Base-by-base conservation (phyloP, 805 yeast species). In the Hanseniaspora guilliermondii region DNA sequence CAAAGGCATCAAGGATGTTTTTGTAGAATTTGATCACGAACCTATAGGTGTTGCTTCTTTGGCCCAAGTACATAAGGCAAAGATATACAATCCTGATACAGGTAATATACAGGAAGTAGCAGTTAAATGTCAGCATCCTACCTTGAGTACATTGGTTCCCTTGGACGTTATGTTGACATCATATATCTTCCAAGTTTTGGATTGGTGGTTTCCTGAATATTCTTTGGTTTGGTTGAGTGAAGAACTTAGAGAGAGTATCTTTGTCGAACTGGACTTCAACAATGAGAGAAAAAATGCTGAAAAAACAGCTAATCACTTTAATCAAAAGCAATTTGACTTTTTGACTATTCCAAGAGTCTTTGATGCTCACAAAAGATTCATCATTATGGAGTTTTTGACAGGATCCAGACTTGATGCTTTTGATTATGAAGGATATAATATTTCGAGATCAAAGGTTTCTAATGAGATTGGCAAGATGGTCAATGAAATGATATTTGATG, bases 21-120 rank as follows among this genome's bases (percentile, higher is more conserved):
- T 93, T 65, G 65, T 70, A 9, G 78, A 75, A 39, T 86, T 93
- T 62, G 77, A 83, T 56, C 74, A 77, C 0, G 67, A 65, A 9
- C 98, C 99, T 0, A 81, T 93, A 41, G 99, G 98, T 1, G 94
- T 87, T 5, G 98, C 98, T 0, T 87, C 96, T 0, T 73, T 93
- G 59, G 98, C 98, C 0, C 99, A 93, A 64, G 99, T 93, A 5
- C 97, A 93, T 68, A 70, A 73, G 24, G 99, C 94, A 0, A 75
- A 67, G 1, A 64, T 89, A 53, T 75, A 70, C 55, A 45, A 47
- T 17, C 69, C 65, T 3, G 75, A 74, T 1, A 44, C 47, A 6
- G 19, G 44, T 4, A 16, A 21, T n/a, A 86, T 85, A 1, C 76
- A 81, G 57, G 78, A 74, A 61, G 97, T 91, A 2, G 98, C 98